Conservation (phyloP, 2,329 filamentous ascomycete species). For the Alternaria gansuensis region DNA sequence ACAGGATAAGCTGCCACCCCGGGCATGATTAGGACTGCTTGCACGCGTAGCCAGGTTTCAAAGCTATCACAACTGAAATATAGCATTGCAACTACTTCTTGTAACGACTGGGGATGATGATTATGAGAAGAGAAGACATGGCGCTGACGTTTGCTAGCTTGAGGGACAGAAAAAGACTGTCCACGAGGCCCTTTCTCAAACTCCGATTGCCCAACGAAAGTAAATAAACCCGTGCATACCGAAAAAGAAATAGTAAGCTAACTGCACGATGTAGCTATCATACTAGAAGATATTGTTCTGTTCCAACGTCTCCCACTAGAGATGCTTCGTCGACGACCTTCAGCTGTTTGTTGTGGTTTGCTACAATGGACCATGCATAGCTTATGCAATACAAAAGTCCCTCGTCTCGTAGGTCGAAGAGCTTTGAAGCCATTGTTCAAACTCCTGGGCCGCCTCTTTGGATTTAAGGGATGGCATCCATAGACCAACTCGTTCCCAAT, state of each 20-base stretch:
- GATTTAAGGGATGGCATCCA: neutral
- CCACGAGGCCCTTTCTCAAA: too few species aligned
- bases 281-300: neutral
- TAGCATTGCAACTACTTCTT: too few species aligned
- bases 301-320: neutral
- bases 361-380: neutral
- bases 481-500: conserved; percentile 4
- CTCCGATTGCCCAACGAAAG: neutral
- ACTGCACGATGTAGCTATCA: neutral
- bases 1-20: too few species aligned
- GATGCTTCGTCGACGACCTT: too few species aligned
- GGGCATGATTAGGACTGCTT: too few species aligned
- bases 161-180: too few species aligned
- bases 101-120: too few species aligned
- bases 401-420: neutral
- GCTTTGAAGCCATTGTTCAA: neutral
- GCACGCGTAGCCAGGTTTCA: too few species aligned
- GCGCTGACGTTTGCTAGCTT: too few species aligned
- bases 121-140: too few species aligned
- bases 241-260: neutral
- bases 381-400: neutral
- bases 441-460: neutral
- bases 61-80: too few species aligned
- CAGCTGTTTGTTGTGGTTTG: too few species aligned
- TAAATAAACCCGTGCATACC: neutral